Evolutionary conservation across 306 rosid species (phyloP), one percentile per base, ranked within the genome.

Genomic region (Begonia peltatifolia): DNA sequence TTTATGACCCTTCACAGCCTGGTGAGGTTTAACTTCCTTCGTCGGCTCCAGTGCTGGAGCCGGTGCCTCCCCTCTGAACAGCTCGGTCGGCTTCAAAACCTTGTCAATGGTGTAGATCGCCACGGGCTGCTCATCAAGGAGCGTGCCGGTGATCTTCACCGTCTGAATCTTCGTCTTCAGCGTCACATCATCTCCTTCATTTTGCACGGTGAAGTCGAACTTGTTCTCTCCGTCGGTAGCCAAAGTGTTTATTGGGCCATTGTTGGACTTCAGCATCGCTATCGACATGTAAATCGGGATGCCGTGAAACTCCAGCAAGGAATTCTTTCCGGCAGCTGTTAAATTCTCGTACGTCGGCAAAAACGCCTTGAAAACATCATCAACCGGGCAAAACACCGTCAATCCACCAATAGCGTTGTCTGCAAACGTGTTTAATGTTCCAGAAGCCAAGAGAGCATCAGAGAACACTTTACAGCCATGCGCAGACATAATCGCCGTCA

Each of bases 401-500:
- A 90, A 18, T 0, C 97, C 97, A 0, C 95, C 87, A 23, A 44
- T 76, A 3, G 75, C 51, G 11, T 18, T 73, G 16, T 75, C 94
- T 30, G 50, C 47, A 52, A 47, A 90, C 11, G 80, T 77, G 14
- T 13, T 22, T 3, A 6, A 13, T 1, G 97, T 95, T 0, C 82
- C 95, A 2, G 56, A 17, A 46, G 81, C 71, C 0, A 64, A 25
- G 0, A 90, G 74, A 0, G 92, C 71, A 35, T 85, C 97, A 14
- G 87, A 84, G 55, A 85, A 90, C 58, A 65, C 65, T 36, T 83
- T 90, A 52, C 97, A 90, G 0, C 97, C 95, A 61, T 82, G 97
- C 2, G 74, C 81, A 2, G 95, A 80, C 97, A 90, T 80, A 0
- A 79, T 56, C 2, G 58, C 55, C 11, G 94, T 90, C 47, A 90